Evolutionary conservation across 805 yeast genomes (phyloP), one percentile per base, ranked within the genome.

Genomic region (Wickerhamomyces bovis): DNA sequence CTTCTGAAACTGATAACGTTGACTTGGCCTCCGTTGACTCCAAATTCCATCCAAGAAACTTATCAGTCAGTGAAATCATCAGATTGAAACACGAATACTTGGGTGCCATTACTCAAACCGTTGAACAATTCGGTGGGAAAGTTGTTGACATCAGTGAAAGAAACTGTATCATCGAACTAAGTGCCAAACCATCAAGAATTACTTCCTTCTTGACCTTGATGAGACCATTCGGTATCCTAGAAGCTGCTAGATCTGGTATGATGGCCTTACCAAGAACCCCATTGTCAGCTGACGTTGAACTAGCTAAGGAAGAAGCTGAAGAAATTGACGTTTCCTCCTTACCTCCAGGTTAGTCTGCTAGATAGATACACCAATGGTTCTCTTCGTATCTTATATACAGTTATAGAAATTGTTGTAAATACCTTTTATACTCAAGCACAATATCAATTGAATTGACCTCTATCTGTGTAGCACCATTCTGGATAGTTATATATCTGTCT

Each of bases 191-290:
- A 33, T 80, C 86, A 45, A 81, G 97, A 68, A 77, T 94, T 53
- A 75, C 92, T 39, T 81, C 95, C 38, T 90, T 90, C 67, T 79
- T 94, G 63, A 86, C 85, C 53, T 79, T 94, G 63, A 75, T 90
- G 63, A 94, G 89, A 66, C 99, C 99, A 40, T 94, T 94, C 63
- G 99, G 99, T 62, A 83, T 94, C 48, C 77, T 94, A 61, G 99
- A 94, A 70, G 85, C 92, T 59, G 96, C 97, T 39, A 81, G 99
- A 71, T 85, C 96, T 22, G 99, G 99, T 71, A 88, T 92, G 95
- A 89, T 94, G 92, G 99, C 98, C 10, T 77, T 94, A 60, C 95
- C 98, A 62, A 83, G 97, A 77, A 88, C 98, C 43, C 97, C 96
- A 22, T 44, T 48, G 19, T 26, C 31, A 20, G 26, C 40, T n/a